A percentile compares a stretch with the other conserved stretches of the same genome.
Conservation (phyloP, 352 stramenopile genomes). For the Phytophthora crassamura region DNA sequence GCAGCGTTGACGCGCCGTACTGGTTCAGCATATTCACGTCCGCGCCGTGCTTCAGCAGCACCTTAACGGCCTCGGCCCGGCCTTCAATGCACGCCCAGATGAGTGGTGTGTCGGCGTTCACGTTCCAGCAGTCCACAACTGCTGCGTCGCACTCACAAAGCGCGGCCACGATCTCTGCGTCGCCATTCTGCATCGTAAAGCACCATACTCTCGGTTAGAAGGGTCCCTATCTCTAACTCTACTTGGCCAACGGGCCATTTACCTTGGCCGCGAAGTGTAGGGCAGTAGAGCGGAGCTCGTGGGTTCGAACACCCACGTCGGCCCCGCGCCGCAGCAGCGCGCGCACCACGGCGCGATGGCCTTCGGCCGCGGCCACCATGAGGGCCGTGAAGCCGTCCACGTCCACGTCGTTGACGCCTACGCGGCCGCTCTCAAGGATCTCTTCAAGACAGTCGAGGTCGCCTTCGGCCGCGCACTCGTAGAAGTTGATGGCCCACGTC, state of each 20-base stretch:
- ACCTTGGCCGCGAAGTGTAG: constrained; percentile 87
- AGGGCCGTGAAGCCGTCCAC: constrained; percentile 87
- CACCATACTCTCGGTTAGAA: background rate
- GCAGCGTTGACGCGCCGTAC: constrained; percentile 69
- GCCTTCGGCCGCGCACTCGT: constrained; percentile 74
- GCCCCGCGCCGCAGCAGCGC: constrained; percentile 65
- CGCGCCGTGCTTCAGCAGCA: constrained; percentile 64
- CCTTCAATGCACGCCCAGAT: constrained; percentile 88
- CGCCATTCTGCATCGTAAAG: constrained; percentile 54
- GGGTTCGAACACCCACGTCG: constrained; percentile 66
- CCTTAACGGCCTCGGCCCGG: constrained; percentile 64
- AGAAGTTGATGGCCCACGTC: constrained; percentile 75
- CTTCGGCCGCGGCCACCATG: constrained; percentile 84
- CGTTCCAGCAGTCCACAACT: constrained; percentile 72
- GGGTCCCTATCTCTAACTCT: background rate
- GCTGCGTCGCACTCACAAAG: constrained; percentile 69
- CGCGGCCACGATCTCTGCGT: constrained; percentile 66
- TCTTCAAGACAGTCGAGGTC: constrained; percentile 66
- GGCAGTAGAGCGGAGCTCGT: constrained; percentile 77
- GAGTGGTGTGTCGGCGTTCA: constrained; percentile 80
- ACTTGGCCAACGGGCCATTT: constrained; percentile 26
- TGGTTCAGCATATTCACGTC: constrained; percentile 79
- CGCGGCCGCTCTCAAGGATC: constrained; percentile 65
- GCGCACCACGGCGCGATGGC: constrained; percentile 61
- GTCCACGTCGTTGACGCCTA: constrained; percentile 75